Evolutionary conservation across 164 flowering plant genomes (phyloP), one percentile per base, ranked within the genome.

Genomic region (Tetracentron sinense): DNA sequence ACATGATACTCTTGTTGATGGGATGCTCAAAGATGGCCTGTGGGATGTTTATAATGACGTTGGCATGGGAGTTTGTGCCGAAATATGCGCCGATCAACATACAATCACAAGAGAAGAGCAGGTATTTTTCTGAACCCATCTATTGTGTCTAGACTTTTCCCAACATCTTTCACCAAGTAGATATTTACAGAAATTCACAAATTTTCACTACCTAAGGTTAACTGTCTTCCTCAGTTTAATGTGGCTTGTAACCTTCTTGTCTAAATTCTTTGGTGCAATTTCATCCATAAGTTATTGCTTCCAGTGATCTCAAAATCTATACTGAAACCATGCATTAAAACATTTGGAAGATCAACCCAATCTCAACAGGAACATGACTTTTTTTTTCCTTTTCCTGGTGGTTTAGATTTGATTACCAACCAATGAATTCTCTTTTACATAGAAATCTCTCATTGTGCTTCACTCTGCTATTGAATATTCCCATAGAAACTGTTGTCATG

Each of bases 21-120:
- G 91, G 21, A 83, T 89, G 96, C 71, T 86, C 28, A 86, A 86
- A 74, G 90, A 85, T 74, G 90, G 90, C 12, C 74, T 85, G 10
- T 85, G 91, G 91, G 91, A 85, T 77, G 85, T 81, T 33, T 85
- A 82, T 66, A 85, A 85, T 76, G 85, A 85, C 74, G 73, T 71
- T 68, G 85, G 79, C 35, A 85, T 85, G 91, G 91, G 91, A 42
- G 79, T 76, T 56, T 85, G 91, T 78, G 91, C 76, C 67, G 90
- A 85, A 69, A 38, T 82, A 69, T 85, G 90, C 69, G 88, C 90
- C 26, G 80, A 76, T 22, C 71, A 79, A 6, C 82, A 87, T 76
- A 38, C 38, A 19, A 77, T 89, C 30, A 57, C 87, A 47, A 81
- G 96, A 69, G 82, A 85, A 47, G 86, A 87, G 56, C 96, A 87